Evolutionary conservation across 106 monocot genomes (phyloP).

Genomic region (Iris macrosiphon): DNA sequence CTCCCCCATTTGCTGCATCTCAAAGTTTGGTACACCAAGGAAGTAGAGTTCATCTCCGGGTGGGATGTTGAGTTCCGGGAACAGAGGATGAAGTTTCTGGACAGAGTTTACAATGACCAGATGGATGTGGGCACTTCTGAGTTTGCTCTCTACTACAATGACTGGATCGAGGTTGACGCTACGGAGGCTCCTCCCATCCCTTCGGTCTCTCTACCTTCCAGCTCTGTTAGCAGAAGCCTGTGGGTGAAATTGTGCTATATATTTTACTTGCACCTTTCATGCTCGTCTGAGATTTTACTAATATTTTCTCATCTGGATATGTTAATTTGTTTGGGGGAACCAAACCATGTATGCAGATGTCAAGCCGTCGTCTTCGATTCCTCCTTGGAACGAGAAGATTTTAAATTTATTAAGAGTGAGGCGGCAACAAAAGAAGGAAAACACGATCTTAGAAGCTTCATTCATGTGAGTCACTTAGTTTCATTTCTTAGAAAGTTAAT

Average conservation of each 20-base stretch:
- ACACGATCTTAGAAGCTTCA: conserved; percentile 17
- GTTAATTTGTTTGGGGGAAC: too few species aligned
- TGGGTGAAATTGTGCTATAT: conserved; percentile 19
- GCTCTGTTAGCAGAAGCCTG: conserved; percentile 41
- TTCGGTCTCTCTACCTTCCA: conserved; percentile 37
- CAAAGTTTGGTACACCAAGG: conserved; percentile 55
- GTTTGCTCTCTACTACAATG: conserved; percentile 73
- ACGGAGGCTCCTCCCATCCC: conserved; percentile 42
- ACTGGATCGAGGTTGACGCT: conserved; percentile 56
- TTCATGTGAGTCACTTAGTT: conserved; percentile 57
- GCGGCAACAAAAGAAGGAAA: conserved; percentile 9
- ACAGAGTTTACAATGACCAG: conserved; percentile 60
- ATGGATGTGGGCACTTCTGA: conserved; percentile 60
- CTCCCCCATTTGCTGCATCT: conserved; percentile 76
- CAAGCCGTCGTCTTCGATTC: too few species aligned
- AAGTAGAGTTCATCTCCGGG: conserved; percentile 28
- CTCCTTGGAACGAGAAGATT: conserved; percentile 21
- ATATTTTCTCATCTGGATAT: too few species aligned
- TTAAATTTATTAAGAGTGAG: conserved; percentile 7
- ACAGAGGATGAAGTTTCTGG: conserved; percentile 37
- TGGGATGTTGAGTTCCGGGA: conserved; percentile 32
- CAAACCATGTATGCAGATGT: too few species aligned
- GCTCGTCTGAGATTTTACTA: neutral
- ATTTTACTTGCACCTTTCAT: neutral
- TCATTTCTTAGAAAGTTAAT: too few species aligned